Evolutionary conservation across 192 early-diverging fungal species (phyloP), one percentile per base, ranked within the genome.

Genomic region (Coemansia furcata): DNA sequence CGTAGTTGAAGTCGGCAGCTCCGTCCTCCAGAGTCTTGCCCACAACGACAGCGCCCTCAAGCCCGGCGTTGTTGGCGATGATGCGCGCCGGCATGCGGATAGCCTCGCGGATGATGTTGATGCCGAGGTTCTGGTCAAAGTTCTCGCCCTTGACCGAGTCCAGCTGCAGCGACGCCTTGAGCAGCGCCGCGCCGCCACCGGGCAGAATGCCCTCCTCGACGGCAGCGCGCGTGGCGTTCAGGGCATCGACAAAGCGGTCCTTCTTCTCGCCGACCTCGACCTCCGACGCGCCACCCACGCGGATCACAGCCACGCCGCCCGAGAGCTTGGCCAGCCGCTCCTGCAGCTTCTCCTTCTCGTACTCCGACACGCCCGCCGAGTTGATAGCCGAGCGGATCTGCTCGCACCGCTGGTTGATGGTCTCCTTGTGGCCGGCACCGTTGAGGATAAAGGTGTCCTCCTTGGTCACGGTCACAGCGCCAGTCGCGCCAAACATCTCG

Each of bases 201-300:
- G 98, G 98, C 36, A 99, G 91, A 74, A 98, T 98, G 73, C 98
- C 98, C 84, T 97, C 95, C 85, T 98, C 96, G 66, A 99, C 97
- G 58, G 98, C 98, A 42, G 97, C 97, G 69, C 97, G 95, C 26
- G 97, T 99, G 49, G 98, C 98, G 75, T 95, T 95, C 66, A 99
- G 85, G 26, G 98, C 95, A 83, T 99, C 98, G 68, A 95, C 96
- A 73, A 98, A 95, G 72, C 98, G 88, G 87, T 99, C 98, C 90
- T 99, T 99, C 93, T 99, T 99, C 84, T 99, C 98, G 60, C 97
- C 96, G 33, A 99, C 98, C 85, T 99, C 98, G 62, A 99, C 94
- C 85, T 99, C 98, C 29, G 95, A 97, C 36, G 92, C 75, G 37
- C 98, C 98, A 64, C 98, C 98, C 40, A 99, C 96, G 80, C 94